These are phyloP conservation scores for Gynandropsis gynandra DNA, from an alignment of 345 rosid genomes.

Conservation along the genomic window DNA sequence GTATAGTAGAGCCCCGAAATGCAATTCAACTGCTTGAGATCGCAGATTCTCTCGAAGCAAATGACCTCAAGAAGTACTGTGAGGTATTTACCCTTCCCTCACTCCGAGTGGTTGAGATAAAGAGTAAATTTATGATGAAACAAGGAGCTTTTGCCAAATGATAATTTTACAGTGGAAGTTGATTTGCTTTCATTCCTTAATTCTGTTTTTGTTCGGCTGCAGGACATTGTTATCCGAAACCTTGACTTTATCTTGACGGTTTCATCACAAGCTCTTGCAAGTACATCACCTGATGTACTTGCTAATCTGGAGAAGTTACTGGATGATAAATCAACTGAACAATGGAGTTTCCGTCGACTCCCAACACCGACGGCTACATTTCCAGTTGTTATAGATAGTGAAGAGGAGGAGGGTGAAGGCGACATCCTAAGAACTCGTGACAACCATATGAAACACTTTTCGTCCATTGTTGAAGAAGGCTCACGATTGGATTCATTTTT, in stretches of 20 bases:
- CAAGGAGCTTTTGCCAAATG: neutral
- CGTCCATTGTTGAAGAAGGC: constrained; percentile 22
- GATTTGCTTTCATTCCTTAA: too few relatives aligned
- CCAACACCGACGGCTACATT: constrained; percentile 84
- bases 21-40: constrained; percentile 84
- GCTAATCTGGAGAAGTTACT: constrained; percentile 72
- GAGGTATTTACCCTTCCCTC: constrained; percentile 47
- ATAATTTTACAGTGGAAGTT: neutral
- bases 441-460: constrained; percentile 30
- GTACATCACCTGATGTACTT: constrained; percentile 61
- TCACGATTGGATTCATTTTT: constrained; percentile 51
- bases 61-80: constrained; percentile 73
- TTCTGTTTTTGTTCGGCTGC: constrained; percentile 26
- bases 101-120: neutral
- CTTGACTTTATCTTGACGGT: constrained; percentile 73
- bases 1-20: constrained; percentile 87
- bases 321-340: constrained; percentile 74
- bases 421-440: constrained; percentile 59
- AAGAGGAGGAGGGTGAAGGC: constrained; percentile 69
- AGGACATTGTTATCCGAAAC: constrained; percentile 81
- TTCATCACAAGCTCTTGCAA: constrained; percentile 61
- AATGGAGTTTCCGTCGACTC: constrained; percentile 81
- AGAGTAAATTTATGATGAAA: too few relatives aligned
- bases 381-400: constrained; percentile 66
- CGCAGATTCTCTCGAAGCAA: constrained; percentile 91